Percentiles rank a stretch among this genome's conserved stretches.
Evolutionary conservation across 129 eudicot species (phyloP).

Genomic region (Lactuca sativa): DNA sequence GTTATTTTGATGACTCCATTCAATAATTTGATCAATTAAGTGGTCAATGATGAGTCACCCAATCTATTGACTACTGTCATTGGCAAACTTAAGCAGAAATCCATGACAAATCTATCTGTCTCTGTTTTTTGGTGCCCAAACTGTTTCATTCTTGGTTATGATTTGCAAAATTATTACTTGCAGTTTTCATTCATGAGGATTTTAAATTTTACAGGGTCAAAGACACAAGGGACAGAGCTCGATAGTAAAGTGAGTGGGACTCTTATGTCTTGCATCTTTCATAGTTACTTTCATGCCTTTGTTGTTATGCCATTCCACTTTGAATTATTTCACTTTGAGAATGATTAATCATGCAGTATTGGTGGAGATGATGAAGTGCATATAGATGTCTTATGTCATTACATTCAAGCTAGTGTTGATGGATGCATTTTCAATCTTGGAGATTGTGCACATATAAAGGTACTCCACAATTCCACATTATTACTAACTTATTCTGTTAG

Average conservation of each 20-base stretch:
- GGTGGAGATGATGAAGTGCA: slow-evolving; percentile 79
- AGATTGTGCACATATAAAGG: slow-evolving; percentile 79
- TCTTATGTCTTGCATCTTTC: slow-evolving; percentile 29
- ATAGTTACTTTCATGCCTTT: slow-evolving; percentile 24
- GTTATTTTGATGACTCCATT: not conserved
- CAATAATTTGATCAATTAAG: not conserved
- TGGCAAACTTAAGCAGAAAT: no score
- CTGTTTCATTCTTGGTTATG: slow-evolving; percentile 5
- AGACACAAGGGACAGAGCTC: slow-evolving; percentile 48
- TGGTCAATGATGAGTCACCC: no score
- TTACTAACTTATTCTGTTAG: not conserved
- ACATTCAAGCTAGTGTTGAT: slow-evolving; percentile 66
- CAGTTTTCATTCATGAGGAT: slow-evolving; percentile 27
- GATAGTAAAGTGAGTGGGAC: slow-evolving; percentile 76
- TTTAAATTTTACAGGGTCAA: slow-evolving; percentile 53
- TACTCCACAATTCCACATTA: slow-evolving; percentile 26
- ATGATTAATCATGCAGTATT: slow-evolving; percentile 46
- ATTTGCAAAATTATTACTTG: slow-evolving; percentile 2
- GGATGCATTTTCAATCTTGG: slow-evolving; percentile 57
- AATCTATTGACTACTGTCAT: no score
- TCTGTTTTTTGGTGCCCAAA: not conserved
- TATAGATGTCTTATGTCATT: slow-evolving; percentile 71
- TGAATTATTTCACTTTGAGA: slow-evolving; percentile 12
- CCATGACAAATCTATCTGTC: no score
- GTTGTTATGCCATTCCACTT: slow-evolving; percentile 14